Conservation (phyloP, 768 basidiomycete genomes). For the Daedalea quercina region DNA sequence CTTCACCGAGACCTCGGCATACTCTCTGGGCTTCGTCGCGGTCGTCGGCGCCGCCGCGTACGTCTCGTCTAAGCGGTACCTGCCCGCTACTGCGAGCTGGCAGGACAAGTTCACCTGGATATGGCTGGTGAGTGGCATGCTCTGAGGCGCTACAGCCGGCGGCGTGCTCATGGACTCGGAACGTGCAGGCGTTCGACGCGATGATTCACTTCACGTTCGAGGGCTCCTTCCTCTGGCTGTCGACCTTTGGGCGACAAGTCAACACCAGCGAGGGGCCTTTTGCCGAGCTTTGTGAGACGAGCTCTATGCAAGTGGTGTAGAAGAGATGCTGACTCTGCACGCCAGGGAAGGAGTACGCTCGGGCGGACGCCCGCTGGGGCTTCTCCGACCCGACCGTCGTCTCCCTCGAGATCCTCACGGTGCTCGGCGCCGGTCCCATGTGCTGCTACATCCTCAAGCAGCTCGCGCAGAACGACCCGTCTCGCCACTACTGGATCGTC, state of each 20-base stretch:
- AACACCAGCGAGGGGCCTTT: slow-evolving; percentile 62
- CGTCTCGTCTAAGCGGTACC: slow-evolving; percentile 42
- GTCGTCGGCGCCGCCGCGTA: slow-evolving; percentile 45
- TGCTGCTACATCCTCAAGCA: slow-evolving; percentile 68
- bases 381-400: slow-evolving; percentile 72
- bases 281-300: slow-evolving; percentile 65
- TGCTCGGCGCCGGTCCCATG: slow-evolving; percentile 69
- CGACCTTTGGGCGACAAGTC: slow-evolving; percentile 67
- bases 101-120: slow-evolving; percentile 68
- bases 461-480: slow-evolving; percentile 56
- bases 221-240: slow-evolving; percentile 75
- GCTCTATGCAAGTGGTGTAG: background rate
- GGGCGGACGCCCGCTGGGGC: slow-evolving; percentile 81
- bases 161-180: background rate
- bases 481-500: slow-evolving; percentile 74
- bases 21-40: slow-evolving; percentile 56
- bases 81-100: slow-evolving; percentile 58
- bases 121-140: slow-evolving; percentile 57
- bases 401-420: slow-evolving; percentile 78
- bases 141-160: background rate
- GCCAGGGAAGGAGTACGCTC: slow-evolving; percentile 78
- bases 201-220: slow-evolving; percentile 76
- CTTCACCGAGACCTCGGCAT: slow-evolving; percentile 56
- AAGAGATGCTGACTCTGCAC: background rate
- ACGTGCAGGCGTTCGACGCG: slow-evolving; percentile 63